Evolutionary conservation across 2,329 filamentous ascomycete genomes (phyloP).

Genomic region (Hypoxylon sp.): DNA sequence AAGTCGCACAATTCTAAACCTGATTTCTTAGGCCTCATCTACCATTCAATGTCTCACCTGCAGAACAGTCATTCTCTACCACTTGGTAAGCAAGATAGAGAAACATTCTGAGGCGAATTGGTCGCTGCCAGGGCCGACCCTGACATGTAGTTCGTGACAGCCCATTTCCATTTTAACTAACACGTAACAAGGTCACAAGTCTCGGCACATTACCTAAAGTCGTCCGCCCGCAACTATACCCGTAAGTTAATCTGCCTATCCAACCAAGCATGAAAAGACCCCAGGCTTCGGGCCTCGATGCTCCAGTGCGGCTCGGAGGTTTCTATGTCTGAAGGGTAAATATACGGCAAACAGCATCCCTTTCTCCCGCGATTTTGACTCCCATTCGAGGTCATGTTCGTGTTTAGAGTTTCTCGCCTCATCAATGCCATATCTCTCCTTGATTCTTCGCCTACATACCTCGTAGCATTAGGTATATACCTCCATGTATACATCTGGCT

Average conservation of each 20-base stretch:
- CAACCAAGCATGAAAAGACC: conserved; percentile 17
- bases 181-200: conserved; percentile 16
- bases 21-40: conserved; percentile 7
- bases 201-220: conserved; percentile 30
- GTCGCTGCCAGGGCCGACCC: conserved; percentile 13
- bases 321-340: conserved; percentile 37
- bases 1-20: conserved; percentile 23
- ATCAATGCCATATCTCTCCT: not conserved
- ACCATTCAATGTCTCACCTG: conserved; percentile 32
- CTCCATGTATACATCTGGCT: not conserved
- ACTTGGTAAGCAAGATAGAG: conserved; percentile 6
- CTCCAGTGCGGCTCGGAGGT: conserved; percentile 32
- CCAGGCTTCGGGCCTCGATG: conserved; percentile 15
- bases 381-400: not conserved
- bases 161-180: conserved; percentile 9
- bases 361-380: conserved; percentile 27
- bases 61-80: conserved; percentile 8
- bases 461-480: not conserved
- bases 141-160: conserved; percentile 8
- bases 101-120: conserved; percentile 33
- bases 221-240: conserved; percentile 39
- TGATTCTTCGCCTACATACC: not conserved
- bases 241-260: conserved; percentile 6
- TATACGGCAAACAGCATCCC: conserved; percentile 36
- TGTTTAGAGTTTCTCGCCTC: not conserved